Conservation (phyloP, 306 rosid species). For the Prunus davidiana region DNA sequence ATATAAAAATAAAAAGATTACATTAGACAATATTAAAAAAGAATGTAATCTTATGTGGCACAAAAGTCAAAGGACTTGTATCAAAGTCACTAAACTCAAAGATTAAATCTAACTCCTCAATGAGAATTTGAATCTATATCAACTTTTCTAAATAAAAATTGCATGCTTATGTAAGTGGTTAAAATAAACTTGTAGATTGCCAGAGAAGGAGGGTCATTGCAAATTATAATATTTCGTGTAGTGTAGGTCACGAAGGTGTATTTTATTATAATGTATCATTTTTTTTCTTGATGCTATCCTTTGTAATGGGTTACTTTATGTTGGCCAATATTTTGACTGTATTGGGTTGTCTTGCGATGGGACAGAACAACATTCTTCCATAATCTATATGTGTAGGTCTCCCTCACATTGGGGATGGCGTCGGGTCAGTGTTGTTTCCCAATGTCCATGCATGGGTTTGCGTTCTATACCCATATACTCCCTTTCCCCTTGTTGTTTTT, state of each 20-base stretch:
- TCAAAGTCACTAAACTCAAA: too few species aligned
- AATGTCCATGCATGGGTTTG: neutral
- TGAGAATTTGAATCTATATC: too few species aligned
- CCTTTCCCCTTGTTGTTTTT: neutral
- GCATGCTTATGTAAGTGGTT: too few species aligned
- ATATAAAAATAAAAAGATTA: too few species aligned
- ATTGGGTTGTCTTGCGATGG: neutral
- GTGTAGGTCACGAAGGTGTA: conserved; percentile 2
- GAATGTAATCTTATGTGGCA: too few species aligned
- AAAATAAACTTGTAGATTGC: too few species aligned
- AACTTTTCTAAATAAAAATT: too few species aligned
- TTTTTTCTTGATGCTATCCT: neutral
- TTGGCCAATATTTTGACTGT: neutral
- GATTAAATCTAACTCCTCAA: too few species aligned
- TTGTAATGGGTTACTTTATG: neutral
- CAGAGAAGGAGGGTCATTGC: too few species aligned
- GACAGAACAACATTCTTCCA: conserved; percentile 11
- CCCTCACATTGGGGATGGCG: neutral
- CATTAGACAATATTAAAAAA: too few species aligned
- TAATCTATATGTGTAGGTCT: neutral
- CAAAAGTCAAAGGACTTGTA: too few species aligned
- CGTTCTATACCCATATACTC: neutral
- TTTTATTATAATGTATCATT: neutral
- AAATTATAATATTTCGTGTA: too few species aligned
- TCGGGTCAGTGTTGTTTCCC: neutral